Conservation (phyloP, 148 eudicot genomes). For the Drosera capensis region DNA sequence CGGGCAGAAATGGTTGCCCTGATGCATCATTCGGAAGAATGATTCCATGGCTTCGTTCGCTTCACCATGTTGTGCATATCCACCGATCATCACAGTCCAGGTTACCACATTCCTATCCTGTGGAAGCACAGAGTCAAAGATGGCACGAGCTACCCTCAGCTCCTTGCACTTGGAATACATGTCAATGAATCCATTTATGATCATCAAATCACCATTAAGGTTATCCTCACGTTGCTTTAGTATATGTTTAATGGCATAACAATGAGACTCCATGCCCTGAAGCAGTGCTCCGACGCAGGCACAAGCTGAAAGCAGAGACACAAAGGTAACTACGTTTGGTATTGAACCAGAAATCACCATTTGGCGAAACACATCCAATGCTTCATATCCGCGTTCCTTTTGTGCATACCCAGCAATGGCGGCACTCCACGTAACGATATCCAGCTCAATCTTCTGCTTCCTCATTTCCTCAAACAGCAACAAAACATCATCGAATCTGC, state of each 20-base stretch:
- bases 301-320: constrained; percentile 54
- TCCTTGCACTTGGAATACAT: constrained; percentile 66
- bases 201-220: constrained; percentile 39
- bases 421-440: constrained; percentile 79
- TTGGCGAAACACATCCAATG: constrained; percentile 37
- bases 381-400: constrained; percentile 53
- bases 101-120: constrained; percentile 49
- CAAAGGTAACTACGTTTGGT: constrained; percentile 63
- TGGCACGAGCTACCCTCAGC: constrained; percentile 22
- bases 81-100: constrained; percentile 78
- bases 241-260: constrained; percentile 36
- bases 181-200: constrained; percentile 54
- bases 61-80: constrained; percentile 68
- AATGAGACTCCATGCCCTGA: constrained; percentile 58
- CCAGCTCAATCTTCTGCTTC: constrained; percentile 26
- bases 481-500: constrained; percentile 49
- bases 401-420: constrained; percentile 70
- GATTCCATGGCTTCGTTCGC: constrained; percentile 53
- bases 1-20: constrained; percentile 21
- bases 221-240: constrained; percentile 14
- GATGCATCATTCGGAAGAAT: constrained; percentile 39
- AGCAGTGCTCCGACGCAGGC: constrained; percentile 45
- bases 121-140: constrained; percentile 29
- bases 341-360: constrained; percentile 32
- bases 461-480: constrained; percentile 47